Conservation (phyloP, 805 yeast genomes). For the Pichia membranifaciens region DNA sequence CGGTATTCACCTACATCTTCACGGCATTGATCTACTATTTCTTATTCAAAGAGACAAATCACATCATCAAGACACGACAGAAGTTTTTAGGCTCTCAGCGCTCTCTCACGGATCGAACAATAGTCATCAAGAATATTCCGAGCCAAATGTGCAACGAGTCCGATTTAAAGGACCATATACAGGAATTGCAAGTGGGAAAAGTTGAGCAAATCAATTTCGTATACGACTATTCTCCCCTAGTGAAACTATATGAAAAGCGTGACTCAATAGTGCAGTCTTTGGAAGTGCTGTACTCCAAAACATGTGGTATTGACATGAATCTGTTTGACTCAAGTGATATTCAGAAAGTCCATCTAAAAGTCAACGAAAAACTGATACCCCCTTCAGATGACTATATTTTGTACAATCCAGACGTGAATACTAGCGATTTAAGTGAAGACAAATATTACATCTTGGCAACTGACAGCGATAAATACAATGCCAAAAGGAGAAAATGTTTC, state of each 20-base stretch:
- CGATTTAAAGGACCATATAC: slow-evolving; percentile 43
- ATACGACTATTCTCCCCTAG: slow-evolving; percentile 37
- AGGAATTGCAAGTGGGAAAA: slow-evolving; percentile 49
- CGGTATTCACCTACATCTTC: slow-evolving; percentile 51
- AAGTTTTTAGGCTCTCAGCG: slow-evolving; percentile 53
- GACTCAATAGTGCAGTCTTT: slow-evolving; percentile 28
- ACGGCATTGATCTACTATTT: slow-evolving; percentile 41
- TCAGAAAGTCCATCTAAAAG: slow-evolving; percentile 27
- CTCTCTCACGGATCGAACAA: slow-evolving; percentile 55
- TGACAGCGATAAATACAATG: not conserved
- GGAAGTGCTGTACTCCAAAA: slow-evolving; percentile 38
- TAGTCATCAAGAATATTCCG: slow-evolving; percentile 51
- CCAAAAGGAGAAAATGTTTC: slow-evolving; percentile 3
- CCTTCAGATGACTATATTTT: slow-evolving; percentile 16
- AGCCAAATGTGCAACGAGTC: slow-evolving; percentile 37
- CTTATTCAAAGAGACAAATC: slow-evolving; percentile 41
- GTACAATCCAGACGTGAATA: slow-evolving; percentile 7
- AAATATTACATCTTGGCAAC: slow-evolving; percentile 5
- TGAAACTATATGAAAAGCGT: slow-evolving; percentile 34
- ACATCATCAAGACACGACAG: slow-evolving; percentile 48
- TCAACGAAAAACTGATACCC: slow-evolving; percentile 21
- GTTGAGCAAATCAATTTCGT: slow-evolving; percentile 47
- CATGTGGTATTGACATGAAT: slow-evolving; percentile 39
- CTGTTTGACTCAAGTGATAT: slow-evolving; percentile 18
- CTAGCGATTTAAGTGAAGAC: not conserved